Evolutionary conservation across 2,329 filamentous ascomycete species (phyloP), one percentile per base, ranked within the genome.

Genomic region (Xylariaceae sp.): DNA sequence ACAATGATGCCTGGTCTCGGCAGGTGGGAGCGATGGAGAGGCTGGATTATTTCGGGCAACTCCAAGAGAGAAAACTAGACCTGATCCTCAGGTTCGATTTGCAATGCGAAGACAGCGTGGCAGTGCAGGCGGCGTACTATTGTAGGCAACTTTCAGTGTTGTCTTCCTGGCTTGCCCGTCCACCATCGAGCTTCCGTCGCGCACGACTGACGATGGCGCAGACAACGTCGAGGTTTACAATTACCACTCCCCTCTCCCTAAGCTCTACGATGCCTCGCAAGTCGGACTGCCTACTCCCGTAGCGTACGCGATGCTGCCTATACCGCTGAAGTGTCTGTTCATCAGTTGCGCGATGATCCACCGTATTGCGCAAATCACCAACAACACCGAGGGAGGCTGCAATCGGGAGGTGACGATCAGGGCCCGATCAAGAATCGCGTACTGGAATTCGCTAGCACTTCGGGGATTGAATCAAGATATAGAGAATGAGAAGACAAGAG

Each of bases 171-270:
- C 11, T 11, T 26, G 6, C 22, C 11, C 22, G 22, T 26, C 22
- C n/a, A n/a, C n/a, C n/a, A n/a, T n/a, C n/a, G n/a, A n/a, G n/a
- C 6, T 11, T 26, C 22, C 22, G 22, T 6, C 22, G 6, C 22
- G 6, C 11, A 11, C 11, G 22, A 11, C 11, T 26, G 11, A 26
- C 22, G 6, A 19, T 11, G 3, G 4, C 34, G 35, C 26, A 64
- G 63, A 56, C 34, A 63, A 59, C 39, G 44, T 54, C 15, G 55
- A 55, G 42, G 59, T 64, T 31, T 62, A 60, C 38, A 55, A 54
- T n/a, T 42, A 36, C 11, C 34, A 33, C 24, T 48, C 51, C 4
- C 48, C 52, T 4, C 41, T 46, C 1, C 41, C 44, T n/a, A 30
- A 44, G 1, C 37, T 58, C 1, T 33, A 34, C 3, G 40, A 46